A percentile compares a stretch with the other conserved stretches of the same genome.
phyloP scores from a whole-genome alignment of 2,329 filamentous ascomycete species.

The Xylariaceae sp. region DNA sequence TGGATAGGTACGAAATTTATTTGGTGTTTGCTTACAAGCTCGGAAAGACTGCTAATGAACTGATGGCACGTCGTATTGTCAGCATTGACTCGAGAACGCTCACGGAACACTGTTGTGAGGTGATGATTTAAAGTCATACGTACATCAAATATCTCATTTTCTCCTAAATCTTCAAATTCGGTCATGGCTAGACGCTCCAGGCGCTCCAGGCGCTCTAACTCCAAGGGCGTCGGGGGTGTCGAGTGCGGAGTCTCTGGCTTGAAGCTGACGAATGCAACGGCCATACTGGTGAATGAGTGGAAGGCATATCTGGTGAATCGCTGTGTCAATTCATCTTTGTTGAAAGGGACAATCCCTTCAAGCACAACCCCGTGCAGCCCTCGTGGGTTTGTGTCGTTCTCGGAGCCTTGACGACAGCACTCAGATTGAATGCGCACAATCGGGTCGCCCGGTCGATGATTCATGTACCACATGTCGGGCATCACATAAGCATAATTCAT shows the following conservation, averaged over 20 bases:
- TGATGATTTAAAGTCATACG: no score
- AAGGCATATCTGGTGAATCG: constrained; percentile 6
- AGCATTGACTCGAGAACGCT: no score
- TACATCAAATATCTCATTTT: no score
- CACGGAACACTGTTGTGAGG: no score
- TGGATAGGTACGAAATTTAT: no score
- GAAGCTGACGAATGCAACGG: constrained; percentile 5
- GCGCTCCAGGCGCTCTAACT: no score
- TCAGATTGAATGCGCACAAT: constrained; percentile 4
- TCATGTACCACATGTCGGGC: constrained; percentile 8
- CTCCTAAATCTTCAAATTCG: no score
- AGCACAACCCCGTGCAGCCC: background rate
- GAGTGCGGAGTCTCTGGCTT: background rate
- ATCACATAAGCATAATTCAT: no score
- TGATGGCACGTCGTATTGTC: no score
- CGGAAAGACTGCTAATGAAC: no score
- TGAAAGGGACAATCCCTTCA: constrained; percentile 18
- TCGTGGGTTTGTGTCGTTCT: background rate
- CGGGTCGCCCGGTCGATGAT: constrained; percentile 12
- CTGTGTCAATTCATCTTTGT: background rate
- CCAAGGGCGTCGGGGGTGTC: background rate
- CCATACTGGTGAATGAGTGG: constrained; percentile 8
- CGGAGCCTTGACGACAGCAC: background rate
- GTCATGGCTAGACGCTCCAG: no score
- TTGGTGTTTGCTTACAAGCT: no score